Base-by-base conservation (phyloP, 2,329 filamentous ascomycete species). In the Macrophomina phaseolina region DNA sequence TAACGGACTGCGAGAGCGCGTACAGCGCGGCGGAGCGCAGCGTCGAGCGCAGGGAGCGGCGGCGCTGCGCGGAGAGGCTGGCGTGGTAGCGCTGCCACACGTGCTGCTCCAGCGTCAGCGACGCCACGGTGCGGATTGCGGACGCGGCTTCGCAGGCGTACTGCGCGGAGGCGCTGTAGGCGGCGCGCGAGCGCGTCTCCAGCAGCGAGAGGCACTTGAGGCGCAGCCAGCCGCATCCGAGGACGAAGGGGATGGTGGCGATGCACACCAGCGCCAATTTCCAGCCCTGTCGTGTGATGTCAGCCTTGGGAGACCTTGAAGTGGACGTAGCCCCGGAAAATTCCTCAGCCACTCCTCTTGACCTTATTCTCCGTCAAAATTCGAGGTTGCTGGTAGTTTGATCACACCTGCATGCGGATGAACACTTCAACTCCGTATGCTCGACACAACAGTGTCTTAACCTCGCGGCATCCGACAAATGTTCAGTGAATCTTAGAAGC, bases 101-200 rank as follows among this genome's bases (percentile, higher is more conserved):
- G n/a, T 97, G 85, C 30, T 90, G 78, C 79, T 97, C 94, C 12
- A 93, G 88, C 0, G 93, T 97, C 51, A 97, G 84, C 4, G 92
- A 91, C 7, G 93, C 93, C 14, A 97, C 93, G 2, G 94, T 97
- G 62, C 93, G 90, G 71, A 97, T 97, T 9, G 92, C 91, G 1
- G 91, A 92, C 46, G 94, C 95, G 58, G 93, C 92, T 77, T 97
- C 94, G 61, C 92, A 95, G 12, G 93, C 93, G 76, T 90, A 97
- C 66, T 88, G 89, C 8, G 93, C 45, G 12, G 45, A 48, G 45
- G 14, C 45, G 11, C 4, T 9, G 45, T 23, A 49, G 46, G n/a
- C 9, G 1, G 9, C 8, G 4, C 46, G 46, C 0, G 92, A 89
- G 30, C 90, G 88, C 9, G 83, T 83, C 77, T 94, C 90, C 80